A percentile compares a stretch with the other conserved stretches of the same genome.
Conservation (phyloP, 352 stramenopile genomes). For the Phytophthora parvispora region DNA sequence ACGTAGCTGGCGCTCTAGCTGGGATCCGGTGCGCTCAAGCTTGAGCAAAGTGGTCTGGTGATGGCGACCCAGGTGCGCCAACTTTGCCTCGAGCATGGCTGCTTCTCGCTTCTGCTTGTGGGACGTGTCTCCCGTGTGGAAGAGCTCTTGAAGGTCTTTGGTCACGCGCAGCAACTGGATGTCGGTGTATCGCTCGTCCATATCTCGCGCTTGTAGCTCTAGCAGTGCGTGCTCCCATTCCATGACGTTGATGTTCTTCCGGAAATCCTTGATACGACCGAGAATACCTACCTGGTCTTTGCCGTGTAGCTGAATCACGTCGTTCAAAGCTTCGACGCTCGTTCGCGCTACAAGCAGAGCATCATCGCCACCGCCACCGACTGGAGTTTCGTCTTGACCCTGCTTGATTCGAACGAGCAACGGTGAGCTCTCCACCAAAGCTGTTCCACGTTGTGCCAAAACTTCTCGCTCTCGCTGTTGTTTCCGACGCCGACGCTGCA, state of each 20-base stretch:
- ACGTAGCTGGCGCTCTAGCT: constrained; percentile 69
- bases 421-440: constrained; percentile 55
- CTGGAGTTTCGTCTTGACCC: constrained; percentile 90
- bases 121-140: constrained; percentile 85
- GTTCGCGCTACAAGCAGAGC: constrained; percentile 82
- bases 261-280: constrained; percentile 93
- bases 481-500: constrained; percentile 40
- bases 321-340: constrained; percentile 90
- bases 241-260: constrained; percentile 96
- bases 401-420: constrained; percentile 93
- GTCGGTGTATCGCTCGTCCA: constrained; percentile 94
- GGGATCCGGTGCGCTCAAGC: constrained; percentile 51
- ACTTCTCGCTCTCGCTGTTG: constrained; percentile 32
- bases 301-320: constrained; percentile 87
- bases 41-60: constrained; percentile 79
- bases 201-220: constrained; percentile 83
- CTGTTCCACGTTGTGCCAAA: constrained; percentile 12
- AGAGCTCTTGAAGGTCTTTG: constrained; percentile 93
- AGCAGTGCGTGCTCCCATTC: constrained; percentile 93
- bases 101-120: constrained; percentile 85
- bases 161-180: constrained; percentile 95
- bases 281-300: constrained; percentile 91
- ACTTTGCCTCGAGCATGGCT: constrained; percentile 78
- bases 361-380: constrained; percentile 62
- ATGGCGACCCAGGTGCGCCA: constrained; percentile 66